Conservation (phyloP, 1,284 basidiomycete genomes). For the Ganoderma lingzhi region DNA sequence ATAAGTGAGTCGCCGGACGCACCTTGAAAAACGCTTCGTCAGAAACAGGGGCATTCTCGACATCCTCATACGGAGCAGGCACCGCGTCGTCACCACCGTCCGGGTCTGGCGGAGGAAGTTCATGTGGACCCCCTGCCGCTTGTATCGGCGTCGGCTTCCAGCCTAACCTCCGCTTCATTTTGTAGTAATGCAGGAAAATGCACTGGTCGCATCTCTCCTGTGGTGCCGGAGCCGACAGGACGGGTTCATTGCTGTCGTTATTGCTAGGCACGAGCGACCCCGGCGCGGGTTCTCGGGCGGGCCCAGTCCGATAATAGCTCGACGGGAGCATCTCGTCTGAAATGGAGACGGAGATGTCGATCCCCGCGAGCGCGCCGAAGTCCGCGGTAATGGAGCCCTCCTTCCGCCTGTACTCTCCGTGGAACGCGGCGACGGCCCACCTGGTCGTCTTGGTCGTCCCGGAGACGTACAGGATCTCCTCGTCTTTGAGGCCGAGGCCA, state of each 20-base stretch:
- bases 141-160: slow-evolving; percentile 15
- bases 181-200: slow-evolving; percentile 36
- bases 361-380: slow-evolving; percentile 1
- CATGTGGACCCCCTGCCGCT: slow-evolving; percentile 31
- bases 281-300: neutral
- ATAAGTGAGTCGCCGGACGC: neutral
- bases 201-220: slow-evolving; percentile 29
- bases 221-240: neutral
- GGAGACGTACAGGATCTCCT: slow-evolving; percentile 21
- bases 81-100: slow-evolving; percentile 4
- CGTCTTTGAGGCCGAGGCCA: slow-evolving; percentile 14
- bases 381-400: slow-evolving; percentile 11
- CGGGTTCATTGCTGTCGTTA: neutral
- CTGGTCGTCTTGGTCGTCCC: slow-evolving; percentile 15
- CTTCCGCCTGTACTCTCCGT: slow-evolving; percentile 12
- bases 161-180: slow-evolving; percentile 30
- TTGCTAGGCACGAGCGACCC: neutral
- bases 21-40: neutral
- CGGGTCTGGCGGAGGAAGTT: slow-evolving; percentile 15
- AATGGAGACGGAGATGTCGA: slow-evolving; percentile 15
- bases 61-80: neutral
- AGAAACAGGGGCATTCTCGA: neutral
- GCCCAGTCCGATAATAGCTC: slow-evolving; percentile 6
- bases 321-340: slow-evolving; percentile 11
- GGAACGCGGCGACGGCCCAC: slow-evolving; percentile 28